Evolutionary conservation across 2,329 filamentous ascomycete species (phyloP).

Genomic region (Sporothrix inflata): DNA sequence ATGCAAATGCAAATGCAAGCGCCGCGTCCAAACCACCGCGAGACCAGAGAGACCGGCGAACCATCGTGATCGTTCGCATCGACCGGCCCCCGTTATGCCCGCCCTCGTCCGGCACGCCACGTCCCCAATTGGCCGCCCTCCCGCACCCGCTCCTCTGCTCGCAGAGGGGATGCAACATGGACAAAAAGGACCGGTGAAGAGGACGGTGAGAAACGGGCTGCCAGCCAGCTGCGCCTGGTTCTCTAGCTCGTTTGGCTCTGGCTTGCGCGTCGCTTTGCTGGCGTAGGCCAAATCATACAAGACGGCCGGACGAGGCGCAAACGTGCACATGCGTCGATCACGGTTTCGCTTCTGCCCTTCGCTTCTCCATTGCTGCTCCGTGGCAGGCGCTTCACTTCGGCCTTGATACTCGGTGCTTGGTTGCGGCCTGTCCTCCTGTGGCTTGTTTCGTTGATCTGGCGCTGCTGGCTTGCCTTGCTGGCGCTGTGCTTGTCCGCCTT

Average conservation of each 20-base stretch:
- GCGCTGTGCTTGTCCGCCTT: slow-evolving; percentile 26
- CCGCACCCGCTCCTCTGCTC: neutral
- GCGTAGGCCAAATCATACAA: neutral
- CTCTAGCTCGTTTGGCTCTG: neutral
- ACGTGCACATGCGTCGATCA: neutral
- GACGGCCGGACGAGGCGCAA: neutral
- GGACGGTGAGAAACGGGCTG: neutral
- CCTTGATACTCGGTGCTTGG: slow-evolving; percentile 8
- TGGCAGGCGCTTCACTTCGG: neutral
- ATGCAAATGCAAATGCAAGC: slow-evolving; percentile 8
- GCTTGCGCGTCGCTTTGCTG: neutral
- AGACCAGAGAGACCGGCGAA: slow-evolving; percentile 9
- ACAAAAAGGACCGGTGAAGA: neutral
- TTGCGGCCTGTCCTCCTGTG: slow-evolving; percentile 3
- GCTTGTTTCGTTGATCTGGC: neutral
- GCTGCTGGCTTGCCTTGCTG: slow-evolving; percentile 1
- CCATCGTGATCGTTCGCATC: slow-evolving; percentile 6
- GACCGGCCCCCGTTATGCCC: slow-evolving; percentile 9
- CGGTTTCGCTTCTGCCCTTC: neutral
- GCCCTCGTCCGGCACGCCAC: slow-evolving; percentile 8
- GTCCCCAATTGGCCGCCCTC: slow-evolving; percentile 10
- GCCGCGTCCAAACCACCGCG: neutral
- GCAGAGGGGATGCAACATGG: neutral
- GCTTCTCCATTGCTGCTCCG: neutral
- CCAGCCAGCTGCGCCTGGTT: neutral